A percentile compares a stretch with the other conserved stretches of the same genome.
Evolutionary conservation across 2,329 filamentous ascomycete genomes (phyloP).

Genomic region (Penicillium expansum): DNA sequence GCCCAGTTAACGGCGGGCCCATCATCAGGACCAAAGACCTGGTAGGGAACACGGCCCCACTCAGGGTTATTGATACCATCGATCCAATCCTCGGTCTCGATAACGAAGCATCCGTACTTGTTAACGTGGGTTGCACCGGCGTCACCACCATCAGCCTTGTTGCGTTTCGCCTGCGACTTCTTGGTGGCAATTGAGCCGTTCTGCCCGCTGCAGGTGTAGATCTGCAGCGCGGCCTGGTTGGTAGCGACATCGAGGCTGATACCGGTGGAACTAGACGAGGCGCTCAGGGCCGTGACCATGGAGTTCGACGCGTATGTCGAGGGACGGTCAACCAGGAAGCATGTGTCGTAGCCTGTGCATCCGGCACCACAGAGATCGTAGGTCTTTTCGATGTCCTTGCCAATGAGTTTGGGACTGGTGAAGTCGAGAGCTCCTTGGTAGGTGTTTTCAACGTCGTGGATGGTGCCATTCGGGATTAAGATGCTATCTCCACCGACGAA

Average conservation of each 20-base stretch:
- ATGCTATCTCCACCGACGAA: conserved; percentile 56
- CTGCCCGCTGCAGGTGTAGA: conserved; percentile 78
- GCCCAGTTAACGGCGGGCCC: conserved; percentile 44
- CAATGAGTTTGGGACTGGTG: conserved; percentile 75
- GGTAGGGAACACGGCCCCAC: conserved; percentile 63
- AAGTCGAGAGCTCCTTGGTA: conserved; percentile 54
- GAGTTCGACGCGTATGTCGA: conserved; percentile 34
- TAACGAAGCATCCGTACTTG: conserved; percentile 79
- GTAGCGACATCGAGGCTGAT: conserved; percentile 78
- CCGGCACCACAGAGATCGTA: conserved; percentile 72
- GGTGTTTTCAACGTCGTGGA: conserved; percentile 74
- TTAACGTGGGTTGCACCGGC: conserved; percentile 46
- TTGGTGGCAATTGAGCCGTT: conserved; percentile 59
- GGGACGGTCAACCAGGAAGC: conserved; percentile 48
- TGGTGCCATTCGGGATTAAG: conserved; percentile 71
- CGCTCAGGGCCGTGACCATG: conserved; percentile 54
- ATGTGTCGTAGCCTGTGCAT: conserved; percentile 79
- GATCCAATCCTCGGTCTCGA: conserved; percentile 93
- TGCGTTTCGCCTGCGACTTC: conserved; percentile 47
- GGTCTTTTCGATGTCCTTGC: conserved; percentile 64
- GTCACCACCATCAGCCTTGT: conserved; percentile 54
- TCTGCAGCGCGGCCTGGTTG: conserved; percentile 83
- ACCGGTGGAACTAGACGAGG: conserved; percentile 68
- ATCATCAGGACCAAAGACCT: conserved; percentile 43
- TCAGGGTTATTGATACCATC: conserved; percentile 89